Evolutionary conservation across 306 rosid species (phyloP), one percentile per base, ranked within the genome.

Genomic region (Trifolium pratense): DNA sequence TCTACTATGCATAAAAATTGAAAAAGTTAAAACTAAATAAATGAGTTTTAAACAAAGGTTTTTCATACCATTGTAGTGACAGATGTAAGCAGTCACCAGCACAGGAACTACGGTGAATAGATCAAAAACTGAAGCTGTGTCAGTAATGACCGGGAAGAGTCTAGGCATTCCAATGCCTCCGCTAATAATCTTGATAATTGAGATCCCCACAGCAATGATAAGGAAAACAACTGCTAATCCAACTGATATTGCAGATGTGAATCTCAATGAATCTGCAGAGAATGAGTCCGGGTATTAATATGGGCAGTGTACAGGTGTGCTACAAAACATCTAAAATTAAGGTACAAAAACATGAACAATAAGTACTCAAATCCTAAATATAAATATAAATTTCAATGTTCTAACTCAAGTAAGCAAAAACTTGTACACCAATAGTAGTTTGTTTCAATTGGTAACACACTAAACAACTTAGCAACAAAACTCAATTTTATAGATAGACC

Each of bases 231-330:
- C 82, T 67, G 98, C 98, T 71, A 92, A 84, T 15, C 66, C 98
- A 82, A 92, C 82, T 31, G 98, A 92, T 75, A 92, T 66, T 8
- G 98, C 94, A 60, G 98, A 92, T 3, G 96, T 88, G 83, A 82
- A 92, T 48, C 91, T 90, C 85, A 92, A 81, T 48, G 98, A 92
- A 90, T 92, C 98, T 92, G 98, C 85, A 76, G 61, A 70, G 63
- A 26, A 23, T 56, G 62, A 48, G 3, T n/a, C 2, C 16, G 0
- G 62, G 62, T 23, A 56, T 21, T 56, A 8, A 56, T 11, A 37
- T 18, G 9, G 6, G 34, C 7, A 20, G 14, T 4, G 52, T 39
- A 1, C 3, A 4, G 6, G 34, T 18, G 32, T 18, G 1, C 52
- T 6, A 12, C 11, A 18, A 34, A 62, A 34, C 48, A 62, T 62